A percentile compares a stretch with the other conserved stretches of the same genome.
Evolutionary conservation across 106 monocot species (phyloP).

Genomic region (Narthecium ossifragum): DNA sequence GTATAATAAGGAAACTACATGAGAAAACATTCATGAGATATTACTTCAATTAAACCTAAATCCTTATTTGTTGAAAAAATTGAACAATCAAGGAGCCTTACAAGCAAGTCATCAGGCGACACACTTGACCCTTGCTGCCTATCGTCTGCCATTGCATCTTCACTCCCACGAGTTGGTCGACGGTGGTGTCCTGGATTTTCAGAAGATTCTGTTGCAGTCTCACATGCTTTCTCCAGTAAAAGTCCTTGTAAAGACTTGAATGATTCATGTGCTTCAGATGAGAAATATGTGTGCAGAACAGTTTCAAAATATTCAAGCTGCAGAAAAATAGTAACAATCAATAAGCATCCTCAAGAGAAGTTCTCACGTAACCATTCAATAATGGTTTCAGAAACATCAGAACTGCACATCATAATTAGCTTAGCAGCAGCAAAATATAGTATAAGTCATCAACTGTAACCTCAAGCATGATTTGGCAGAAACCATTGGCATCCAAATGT

Average conservation of each 20-base stretch:
- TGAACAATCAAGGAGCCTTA: constrained; percentile 36
- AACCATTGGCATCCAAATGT: constrained; percentile 73
- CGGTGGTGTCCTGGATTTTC: constrained; percentile 85
- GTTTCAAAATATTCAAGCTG: constrained; percentile 98
- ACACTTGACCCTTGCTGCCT: constrained; percentile 38
- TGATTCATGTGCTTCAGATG: constrained; percentile 68
- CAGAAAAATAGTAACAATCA: constrained; percentile 4
- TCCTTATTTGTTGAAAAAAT: too few relatives aligned
- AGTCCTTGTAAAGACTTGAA: constrained; percentile 78
- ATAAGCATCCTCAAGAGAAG: too few relatives aligned
- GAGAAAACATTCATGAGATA: too few relatives aligned
- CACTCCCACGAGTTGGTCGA: constrained; percentile 86
- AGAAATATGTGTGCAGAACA: constrained; percentile 73
- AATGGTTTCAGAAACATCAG: too few relatives aligned
- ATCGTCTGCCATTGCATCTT: constrained; percentile 85
- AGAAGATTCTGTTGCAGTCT: constrained; percentile 46
- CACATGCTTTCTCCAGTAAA: constrained; percentile 75
- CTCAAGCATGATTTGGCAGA: constrained; percentile 98
- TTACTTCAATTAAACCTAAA: too few relatives aligned
- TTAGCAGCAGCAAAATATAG: too few relatives aligned
- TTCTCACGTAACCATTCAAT: too few relatives aligned
- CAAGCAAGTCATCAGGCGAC: constrained; percentile 94
- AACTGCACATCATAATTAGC: too few relatives aligned
- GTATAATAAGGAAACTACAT: too few relatives aligned
- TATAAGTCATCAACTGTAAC: constrained; percentile 7